Base-by-base conservation (phyloP, 345 rosid genomes). In the Hypericum androsaemum region DNA sequence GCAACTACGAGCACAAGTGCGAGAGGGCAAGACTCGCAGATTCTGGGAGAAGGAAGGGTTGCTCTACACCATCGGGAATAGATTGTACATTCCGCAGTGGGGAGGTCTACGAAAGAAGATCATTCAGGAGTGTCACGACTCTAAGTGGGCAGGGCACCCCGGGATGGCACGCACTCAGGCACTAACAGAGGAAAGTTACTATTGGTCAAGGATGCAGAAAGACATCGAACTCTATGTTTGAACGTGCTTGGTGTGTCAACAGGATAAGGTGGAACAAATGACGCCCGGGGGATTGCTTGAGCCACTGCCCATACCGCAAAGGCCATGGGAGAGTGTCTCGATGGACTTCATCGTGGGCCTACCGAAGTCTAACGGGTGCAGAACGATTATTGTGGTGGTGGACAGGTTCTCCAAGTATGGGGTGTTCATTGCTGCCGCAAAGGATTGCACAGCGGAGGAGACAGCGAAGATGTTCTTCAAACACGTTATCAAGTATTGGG, bases 21-120 rank as follows among this genome's bases (percentile, higher is more conserved):
- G 37, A 5, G 16, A 50, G 5, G 57, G 44, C 0, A 43, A 32
- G 11, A 49, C 45, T 0, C 7, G 12, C 1, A 11, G 32, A 6
- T 43, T 56, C 8, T 49, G 6, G 58, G 12, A 13, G 5, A 16
- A 61, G 3, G 50, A 52, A 2, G 38, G 6, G 0, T 0, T 57
- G 0, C 3, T 50, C 0, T 37, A 8, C n/a, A 43, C 42, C 0
- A 38, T 35, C 7, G 17, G 17, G 0, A 0, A 5, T 0, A 0
- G 2, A 2, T 0, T 64, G 0, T 57, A 14, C 12, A 13, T 54
- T 5, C 10, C 39, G 0, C 12, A 37, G 4, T 50, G 12, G 16
- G 35, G 32, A 6, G 44, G 43, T n/a, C 22, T 43, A 0, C 0
- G 5, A 3, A 5, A 5, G 0, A 44, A 39, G 3, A 0, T 65